A percentile compares a stretch with the other conserved stretches of the same genome.
Evolutionary conservation across 2,329 filamentous ascomycete species (phyloP).

Genomic region (Xenosphaeropsis pyriputrescens): DNA sequence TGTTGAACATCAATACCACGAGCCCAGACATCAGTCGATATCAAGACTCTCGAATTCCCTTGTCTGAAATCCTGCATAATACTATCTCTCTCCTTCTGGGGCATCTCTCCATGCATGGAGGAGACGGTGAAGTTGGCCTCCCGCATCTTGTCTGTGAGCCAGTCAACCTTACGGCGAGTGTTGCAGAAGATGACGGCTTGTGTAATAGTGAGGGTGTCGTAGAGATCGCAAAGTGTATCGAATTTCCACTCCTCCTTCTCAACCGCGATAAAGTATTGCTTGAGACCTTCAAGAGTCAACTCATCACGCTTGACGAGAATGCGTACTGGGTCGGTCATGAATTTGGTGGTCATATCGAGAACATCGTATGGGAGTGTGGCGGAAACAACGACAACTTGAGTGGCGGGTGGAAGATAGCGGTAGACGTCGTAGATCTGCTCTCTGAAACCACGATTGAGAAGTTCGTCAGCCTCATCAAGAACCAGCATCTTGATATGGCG

Average conservation of each 20-base stretch:
- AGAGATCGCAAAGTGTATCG: constrained; percentile 94
- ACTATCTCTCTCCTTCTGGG: constrained; percentile 91
- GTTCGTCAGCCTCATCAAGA: constrained; percentile 62
- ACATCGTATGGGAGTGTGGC: constrained; percentile 97
- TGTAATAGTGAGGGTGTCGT: constrained; percentile 96
- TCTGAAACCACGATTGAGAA: constrained; percentile 86
- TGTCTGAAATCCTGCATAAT: constrained; percentile 99
- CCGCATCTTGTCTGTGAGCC: constrained; percentile 98
- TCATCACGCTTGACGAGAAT: constrained; percentile 98
- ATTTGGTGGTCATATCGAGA: constrained; percentile 97
- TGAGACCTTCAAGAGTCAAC: constrained; percentile 89
- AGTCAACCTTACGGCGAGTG: constrained; percentile 96
- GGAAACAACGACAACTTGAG: constrained; percentile 95
- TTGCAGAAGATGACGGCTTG: constrained; percentile 99
- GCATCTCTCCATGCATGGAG: constrained; percentile 99
- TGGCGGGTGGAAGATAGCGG: constrained; percentile 88
- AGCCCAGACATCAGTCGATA: constrained; percentile 96
- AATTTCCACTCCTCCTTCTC: constrained; percentile 99
- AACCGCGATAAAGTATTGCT: constrained; percentile 98
- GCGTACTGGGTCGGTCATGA: constrained; percentile 96
- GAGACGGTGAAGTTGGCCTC: constrained; percentile 98
- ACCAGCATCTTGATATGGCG: constrained; percentile 69
- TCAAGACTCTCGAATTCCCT: constrained; percentile 88
- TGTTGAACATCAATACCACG: constrained; percentile 98
- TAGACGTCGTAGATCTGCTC: constrained; percentile 99